Percentiles rank a stretch among this genome's conserved stretches.
Evolutionary conservation across 75 land plant species (phyloP).

Genomic region (Cryptomeria japonica): DNA sequence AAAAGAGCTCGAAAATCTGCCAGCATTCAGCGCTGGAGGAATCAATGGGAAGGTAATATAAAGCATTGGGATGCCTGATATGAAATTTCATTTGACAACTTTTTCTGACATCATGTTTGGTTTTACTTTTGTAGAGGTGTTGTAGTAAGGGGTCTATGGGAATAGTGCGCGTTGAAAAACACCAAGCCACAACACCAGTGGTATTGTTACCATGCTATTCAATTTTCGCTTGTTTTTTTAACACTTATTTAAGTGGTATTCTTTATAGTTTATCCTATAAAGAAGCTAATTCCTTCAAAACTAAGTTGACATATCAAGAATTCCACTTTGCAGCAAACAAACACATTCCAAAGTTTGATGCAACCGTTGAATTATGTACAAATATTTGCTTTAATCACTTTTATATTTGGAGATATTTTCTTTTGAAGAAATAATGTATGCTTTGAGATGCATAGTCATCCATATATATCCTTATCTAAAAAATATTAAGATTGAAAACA

Average conservation of each 20-base stretch:
- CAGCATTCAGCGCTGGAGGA: constrained; percentile 89
- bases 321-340: constrained; percentile 88
- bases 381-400: constrained; percentile 42
- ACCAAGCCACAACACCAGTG: constrained; percentile 69
- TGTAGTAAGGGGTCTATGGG: constrained; percentile 84
- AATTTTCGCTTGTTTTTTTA: neutral
- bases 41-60: constrained; percentile 69
- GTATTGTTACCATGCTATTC: constrained; percentile 17
- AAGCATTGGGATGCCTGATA: neutral
- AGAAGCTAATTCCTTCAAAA: neutral
- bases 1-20: constrained; percentile 84
- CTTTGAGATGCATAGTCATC: neutral
- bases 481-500: neutral
- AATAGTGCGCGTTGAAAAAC: constrained; percentile 52
- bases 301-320: constrained; percentile 41
- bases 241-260: neutral
- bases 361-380: constrained; percentile 54
- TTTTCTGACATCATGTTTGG: neutral
- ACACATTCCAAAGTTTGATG: constrained; percentile 42
- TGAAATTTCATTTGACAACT: neutral
- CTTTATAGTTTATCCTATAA: neutral
- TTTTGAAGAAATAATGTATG: neutral
- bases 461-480: neutral
- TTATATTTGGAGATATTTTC: no score
- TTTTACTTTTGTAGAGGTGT: constrained; percentile 61